Evolutionary conservation across 768 basidiomycete species (phyloP).

Genomic region (Tylopilus intermedius): DNA sequence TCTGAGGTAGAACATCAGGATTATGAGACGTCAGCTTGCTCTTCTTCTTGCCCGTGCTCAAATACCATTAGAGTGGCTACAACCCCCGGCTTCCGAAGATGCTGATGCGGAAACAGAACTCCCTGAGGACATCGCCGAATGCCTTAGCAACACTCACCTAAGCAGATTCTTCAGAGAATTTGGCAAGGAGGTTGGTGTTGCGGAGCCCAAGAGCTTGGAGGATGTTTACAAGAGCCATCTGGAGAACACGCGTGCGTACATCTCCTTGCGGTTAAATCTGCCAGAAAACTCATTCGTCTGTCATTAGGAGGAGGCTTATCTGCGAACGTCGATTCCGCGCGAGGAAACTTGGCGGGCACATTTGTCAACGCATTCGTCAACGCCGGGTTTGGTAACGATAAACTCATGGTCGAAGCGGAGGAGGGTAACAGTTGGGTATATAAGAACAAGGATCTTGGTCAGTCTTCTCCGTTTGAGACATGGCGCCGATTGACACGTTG

Average conservation of each 20-base stretch:
- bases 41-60: conserved; percentile 91
- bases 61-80: conserved; percentile 86
- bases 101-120: conserved; percentile 61
- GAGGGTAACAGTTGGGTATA: conserved; percentile 99
- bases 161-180: conserved; percentile 84
- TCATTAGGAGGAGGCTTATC: conserved; percentile 56
- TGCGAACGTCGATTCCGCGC: conserved; percentile 85
- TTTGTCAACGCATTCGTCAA: conserved; percentile 99
- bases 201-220: conserved; percentile 86
- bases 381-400: conserved; percentile 97
- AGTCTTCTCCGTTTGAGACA: conserved; percentile 12
- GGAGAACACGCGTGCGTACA: conserved; percentile 73
- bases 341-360: conserved; percentile 90
- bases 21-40: conserved; percentile 94
- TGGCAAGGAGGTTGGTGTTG: conserved; percentile 88
- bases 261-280: not conserved
- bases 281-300: not conserved
- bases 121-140: conserved; percentile 78
- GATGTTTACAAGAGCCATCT: conserved; percentile 97
- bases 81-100: conserved; percentile 45
- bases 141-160: conserved; percentile 79
- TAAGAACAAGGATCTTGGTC: conserved; percentile 98
- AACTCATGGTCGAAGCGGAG: conserved; percentile 94
- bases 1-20: conserved; percentile 34
- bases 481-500: conserved; percentile 1